Conservation (phyloP, 306 rosid species). For the Castanopsis chinensis region DNA sequence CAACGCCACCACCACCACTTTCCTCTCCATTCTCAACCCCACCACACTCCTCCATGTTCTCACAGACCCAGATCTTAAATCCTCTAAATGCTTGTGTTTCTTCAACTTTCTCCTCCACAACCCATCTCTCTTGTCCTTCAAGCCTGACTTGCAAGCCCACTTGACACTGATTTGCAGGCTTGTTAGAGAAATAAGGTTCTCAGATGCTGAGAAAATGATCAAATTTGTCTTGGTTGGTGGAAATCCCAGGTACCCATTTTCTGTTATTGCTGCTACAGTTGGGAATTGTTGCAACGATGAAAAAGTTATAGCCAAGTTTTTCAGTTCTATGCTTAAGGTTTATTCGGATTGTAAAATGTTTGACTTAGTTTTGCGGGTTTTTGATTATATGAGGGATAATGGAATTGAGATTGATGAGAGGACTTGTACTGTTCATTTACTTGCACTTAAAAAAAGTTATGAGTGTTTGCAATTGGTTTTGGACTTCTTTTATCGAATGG, state of each 20-base stretch:
- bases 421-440: conserved; percentile 32
- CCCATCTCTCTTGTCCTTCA: conserved; percentile 21
- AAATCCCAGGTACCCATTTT: conserved; percentile 24
- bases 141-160: conserved; percentile 31
- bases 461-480: not conserved
- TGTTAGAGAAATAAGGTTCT: conserved; percentile 15
- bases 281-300: conserved; percentile 12
- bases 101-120: conserved; percentile 28
- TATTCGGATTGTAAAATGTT: conserved; percentile 20
- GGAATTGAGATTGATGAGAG: conserved; percentile 28
- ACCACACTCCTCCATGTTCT: conserved; percentile 21
- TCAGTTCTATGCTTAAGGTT: conserved; percentile 18
- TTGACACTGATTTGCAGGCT: conserved; percentile 27
- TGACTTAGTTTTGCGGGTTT: conserved; percentile 16
- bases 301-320: conserved; percentile 16
- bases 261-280: conserved; percentile 27
- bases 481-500: conserved; percentile 25
- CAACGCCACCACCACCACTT: not conserved
- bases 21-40: conserved; percentile 30
- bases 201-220: conserved; percentile 17
- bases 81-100: conserved; percentile 27
- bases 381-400: conserved; percentile 21
- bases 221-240: conserved; percentile 4
- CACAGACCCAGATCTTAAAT: conserved; percentile 17
- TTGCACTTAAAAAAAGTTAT: conserved; percentile 23